Base-by-base conservation (phyloP, 345 rosid species). In the Aegle marmelos region DNA sequence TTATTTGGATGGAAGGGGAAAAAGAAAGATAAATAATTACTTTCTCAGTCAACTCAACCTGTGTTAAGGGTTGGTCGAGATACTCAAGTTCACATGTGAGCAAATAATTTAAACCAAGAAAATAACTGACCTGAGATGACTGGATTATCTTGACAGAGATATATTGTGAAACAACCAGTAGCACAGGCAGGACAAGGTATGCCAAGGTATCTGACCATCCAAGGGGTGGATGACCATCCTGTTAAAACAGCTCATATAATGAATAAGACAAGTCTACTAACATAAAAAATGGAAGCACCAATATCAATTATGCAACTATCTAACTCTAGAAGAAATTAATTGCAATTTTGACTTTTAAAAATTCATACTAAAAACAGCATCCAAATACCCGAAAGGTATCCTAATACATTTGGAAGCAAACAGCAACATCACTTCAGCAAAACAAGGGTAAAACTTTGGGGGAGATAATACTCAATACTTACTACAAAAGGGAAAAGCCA, bases 211-310 rank as follows among this genome's bases (percentile, higher is more conserved):
- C 97, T 3, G 93, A 68, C 99, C 97, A 95, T 75, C 99, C 99
- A 45, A 95, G 97, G 30, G 99, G 99, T 78, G 99, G 99, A 58
- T 91, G 97, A 68, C 99, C 98, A 76, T 95, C 98, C 99, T 95
- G 88, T 69, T 53, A 79, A 68, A 78, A 70, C 37, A 41, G 62
- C 31, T 22, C 76, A 78, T 13, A 16, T 61, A 60, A 36, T 57
- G 34, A 34, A 80, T 41, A 9, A 31, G 58, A 76, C 73, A 36
- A 78, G 21, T 53, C 50, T 48, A 45, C 30, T n/a, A 75, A 68
- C 45, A 37, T 64, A 45, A 34, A 58, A 16, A 25, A 41, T 2
- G n/a, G n/a, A 41, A 68, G 28, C 17, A 80, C 64, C 13, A 24
- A 34, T 17, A 56, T 67, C 73, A 67, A 65, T 64, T 8, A 36